phyloP scores from a whole-genome alignment of 768 basidiomycete species.

The Chalciporus chontae region DNA sequence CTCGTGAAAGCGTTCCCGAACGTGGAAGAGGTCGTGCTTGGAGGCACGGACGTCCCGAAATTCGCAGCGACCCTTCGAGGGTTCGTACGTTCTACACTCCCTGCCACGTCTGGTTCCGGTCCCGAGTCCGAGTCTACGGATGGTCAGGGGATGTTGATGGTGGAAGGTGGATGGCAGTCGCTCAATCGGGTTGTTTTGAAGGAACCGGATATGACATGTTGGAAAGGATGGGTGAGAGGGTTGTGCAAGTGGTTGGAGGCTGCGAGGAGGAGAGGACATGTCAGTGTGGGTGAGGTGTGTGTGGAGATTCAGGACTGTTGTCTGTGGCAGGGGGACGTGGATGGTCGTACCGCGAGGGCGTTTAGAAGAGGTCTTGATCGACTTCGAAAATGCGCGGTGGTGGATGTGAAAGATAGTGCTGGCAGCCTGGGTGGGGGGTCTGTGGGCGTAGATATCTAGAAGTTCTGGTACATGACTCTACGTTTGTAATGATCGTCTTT shows the following conservation, averaged over 20 bases:
- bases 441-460: too few relatives aligned
- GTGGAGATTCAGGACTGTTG: conserved; percentile 6
- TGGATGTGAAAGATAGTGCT: neutral
- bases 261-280: conserved; percentile 12
- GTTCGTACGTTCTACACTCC: neutral
- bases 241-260: conserved; percentile 20
- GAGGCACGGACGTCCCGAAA: conserved; percentile 7
- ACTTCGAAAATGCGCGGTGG: conserved; percentile 11
- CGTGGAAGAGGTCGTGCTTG: conserved; percentile 12
- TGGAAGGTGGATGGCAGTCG: conserved; percentile 9
- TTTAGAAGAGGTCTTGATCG: conserved; percentile 9
- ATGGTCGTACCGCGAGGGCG: neutral
- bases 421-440: too few relatives aligned
- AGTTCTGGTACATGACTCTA: too few relatives aligned
- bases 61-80: conserved; percentile 14
- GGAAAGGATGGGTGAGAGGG: conserved; percentile 15
- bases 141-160: neutral
- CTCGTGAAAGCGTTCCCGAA: conserved; percentile 16
- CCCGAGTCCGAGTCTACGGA: neutral
- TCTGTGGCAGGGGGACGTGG: neutral
- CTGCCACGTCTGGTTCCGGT: too few relatives aligned
- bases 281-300: conserved; percentile 8
- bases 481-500: too few relatives aligned
- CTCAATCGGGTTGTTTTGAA: conserved; percentile 8
- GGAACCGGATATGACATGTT: conserved; percentile 7